These are phyloP conservation scores for Pichia sp. DNA, from an alignment of 1,139 yeast genomes.

Conservation along the genomic window DNA sequence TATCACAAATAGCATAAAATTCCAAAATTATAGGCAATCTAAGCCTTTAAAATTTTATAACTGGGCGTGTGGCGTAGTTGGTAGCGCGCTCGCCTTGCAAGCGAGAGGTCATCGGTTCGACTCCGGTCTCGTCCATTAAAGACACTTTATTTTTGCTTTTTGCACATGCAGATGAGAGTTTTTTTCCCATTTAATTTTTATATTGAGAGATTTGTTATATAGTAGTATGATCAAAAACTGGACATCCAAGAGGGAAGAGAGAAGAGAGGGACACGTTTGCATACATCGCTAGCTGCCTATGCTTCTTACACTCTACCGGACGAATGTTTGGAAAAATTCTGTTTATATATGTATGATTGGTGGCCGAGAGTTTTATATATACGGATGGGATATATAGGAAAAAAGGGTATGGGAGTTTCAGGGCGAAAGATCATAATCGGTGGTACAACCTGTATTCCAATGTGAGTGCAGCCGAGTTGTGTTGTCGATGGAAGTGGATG, in stretches of 20 bases:
- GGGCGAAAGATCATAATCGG: background rate
- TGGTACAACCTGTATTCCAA: background rate
- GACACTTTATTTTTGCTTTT: slow-evolving; percentile 19
- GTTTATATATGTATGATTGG: background rate
- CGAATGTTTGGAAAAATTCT: too few relatives aligned
- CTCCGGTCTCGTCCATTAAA: slow-evolving; percentile 81
- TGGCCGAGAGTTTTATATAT: background rate
- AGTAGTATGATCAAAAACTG: background rate
- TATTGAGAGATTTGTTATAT: too few relatives aligned
- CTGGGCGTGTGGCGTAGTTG: slow-evolving; percentile 90
- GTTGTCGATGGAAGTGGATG: background rate
- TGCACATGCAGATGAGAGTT: background rate
- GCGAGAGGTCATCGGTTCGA: slow-evolving; percentile 90
- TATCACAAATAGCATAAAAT: too few relatives aligned
- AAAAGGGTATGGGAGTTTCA: background rate
- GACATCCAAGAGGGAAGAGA: background rate
- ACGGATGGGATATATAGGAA: background rate
- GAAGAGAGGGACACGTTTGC: background rate
- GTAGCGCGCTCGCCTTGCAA: slow-evolving; percentile 91
- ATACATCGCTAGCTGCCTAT: too few relatives aligned
- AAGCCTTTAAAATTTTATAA: background rate
- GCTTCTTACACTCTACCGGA: too few relatives aligned
- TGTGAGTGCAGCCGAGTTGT: background rate
- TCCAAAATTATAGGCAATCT: background rate
- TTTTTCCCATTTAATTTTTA: background rate